Base-by-base conservation (phyloP, 495 filamentous ascomycete species). In the Rostrohypoxylon terebratum region DNA sequence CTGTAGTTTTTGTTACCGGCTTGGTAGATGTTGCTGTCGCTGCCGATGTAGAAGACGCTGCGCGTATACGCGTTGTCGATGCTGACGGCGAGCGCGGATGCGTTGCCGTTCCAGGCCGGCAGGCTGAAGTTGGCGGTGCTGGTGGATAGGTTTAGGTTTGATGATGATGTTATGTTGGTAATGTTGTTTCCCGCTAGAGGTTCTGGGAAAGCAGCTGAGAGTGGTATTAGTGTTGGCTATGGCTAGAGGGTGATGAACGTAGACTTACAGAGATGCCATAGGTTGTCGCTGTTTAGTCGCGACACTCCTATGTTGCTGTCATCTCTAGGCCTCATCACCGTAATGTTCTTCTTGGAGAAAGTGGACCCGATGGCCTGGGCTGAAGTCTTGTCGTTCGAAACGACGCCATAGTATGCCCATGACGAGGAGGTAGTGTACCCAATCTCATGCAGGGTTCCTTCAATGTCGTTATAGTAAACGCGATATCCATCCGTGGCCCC, bases 31-130 rank as follows among this genome's bases (percentile, higher is more conserved):
- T 48, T 55, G 16, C 59, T 44, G 48, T 79, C 77, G 8, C 61
- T 63, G 38, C 77, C 77, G 44, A 77, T 71, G 60, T 79, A 79
- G 66, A 77, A 79, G 18, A 77, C 36, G 65, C 71, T 68, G 11
- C 70, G 72, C 44, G 72, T 72, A 61, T 63, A 54, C n/a, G 47
- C 23, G 31, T 25, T 69, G 63, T 79, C 73, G 28, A 77, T 50
- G n/a, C 63, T 68, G 0, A 72, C 31, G 48, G 71, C 77, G 18
- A 79, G 42, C 14, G 72, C 57, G 11, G 66, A 66, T 1, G 66
- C 61, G 25, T 68, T 75, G 25, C 75, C 75, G 45, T 67, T 58
- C 74, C 74, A 78, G 2, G 66, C 58, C 2, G 75, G 54, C 0
- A 77, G 67, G 10, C 3, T 61, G 61, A 72, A 74, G 40, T 53